phyloP scores from a whole-genome alignment of 1,284 basidiomycete species.

The Pseudomicrostroma phylloplanum region DNA sequence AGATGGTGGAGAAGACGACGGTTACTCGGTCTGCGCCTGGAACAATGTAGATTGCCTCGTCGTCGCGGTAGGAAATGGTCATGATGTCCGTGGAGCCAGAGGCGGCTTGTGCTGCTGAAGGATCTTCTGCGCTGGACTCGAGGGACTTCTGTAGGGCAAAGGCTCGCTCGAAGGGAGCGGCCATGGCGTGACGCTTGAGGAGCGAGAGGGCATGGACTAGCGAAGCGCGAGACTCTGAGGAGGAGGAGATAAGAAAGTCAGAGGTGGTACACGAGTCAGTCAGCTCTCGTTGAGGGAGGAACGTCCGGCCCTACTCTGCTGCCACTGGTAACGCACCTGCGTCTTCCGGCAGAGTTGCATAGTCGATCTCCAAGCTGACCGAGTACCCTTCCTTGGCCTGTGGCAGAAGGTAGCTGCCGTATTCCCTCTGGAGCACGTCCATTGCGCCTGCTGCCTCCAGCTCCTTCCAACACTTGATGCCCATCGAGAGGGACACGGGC shows the following conservation, averaged over 20 bases:
- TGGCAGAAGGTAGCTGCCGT: conserved; percentile 64
- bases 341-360: conserved; percentile 72
- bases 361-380: conserved; percentile 77
- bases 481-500: conserved; percentile 81
- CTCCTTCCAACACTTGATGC: conserved; percentile 88
- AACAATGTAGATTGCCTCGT: conserved; percentile 93
- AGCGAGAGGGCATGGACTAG: conserved; percentile 77
- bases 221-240: conserved; percentile 44
- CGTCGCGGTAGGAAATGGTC: conserved; percentile 81
- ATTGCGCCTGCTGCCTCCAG: conserved; percentile 79
- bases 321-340: conserved; percentile 60
- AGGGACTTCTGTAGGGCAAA: conserved; percentile 81
- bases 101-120: conserved; percentile 17
- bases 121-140: conserved; percentile 60
- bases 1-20: conserved; percentile 93
- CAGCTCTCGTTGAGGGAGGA: not conserved
- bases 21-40: conserved; percentile 92
- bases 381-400: conserved; percentile 76
- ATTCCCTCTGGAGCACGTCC: conserved; percentile 75
- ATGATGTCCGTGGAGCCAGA: conserved; percentile 66
- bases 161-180: conserved; percentile 86
- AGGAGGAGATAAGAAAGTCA: not conserved
- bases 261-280: not conserved
- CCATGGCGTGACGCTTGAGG: conserved; percentile 87
- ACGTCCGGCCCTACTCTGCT: not conserved